Conservation (phyloP, 495 filamentous ascomycete species). For the Schizothecium vesticola region DNA sequence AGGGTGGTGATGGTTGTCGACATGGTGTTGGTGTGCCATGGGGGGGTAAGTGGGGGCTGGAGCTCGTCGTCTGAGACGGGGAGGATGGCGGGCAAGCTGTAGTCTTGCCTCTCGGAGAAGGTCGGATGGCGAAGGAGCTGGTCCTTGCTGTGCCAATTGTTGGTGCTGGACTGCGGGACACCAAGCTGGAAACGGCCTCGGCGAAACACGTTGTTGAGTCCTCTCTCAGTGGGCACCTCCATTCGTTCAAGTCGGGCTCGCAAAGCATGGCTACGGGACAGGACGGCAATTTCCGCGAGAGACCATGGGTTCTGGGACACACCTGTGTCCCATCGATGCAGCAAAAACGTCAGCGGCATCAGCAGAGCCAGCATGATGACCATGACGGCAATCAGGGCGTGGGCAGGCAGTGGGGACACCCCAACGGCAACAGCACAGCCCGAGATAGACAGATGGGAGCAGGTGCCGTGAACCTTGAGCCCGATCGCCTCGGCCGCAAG, state of each 20-base stretch:
- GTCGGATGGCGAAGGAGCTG: not conserved
- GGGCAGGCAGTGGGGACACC: conserved; percentile 17
- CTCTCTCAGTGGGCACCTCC: not conserved
- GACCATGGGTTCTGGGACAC: conserved; percentile 30
- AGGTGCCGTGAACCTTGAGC: conserved; percentile 10
- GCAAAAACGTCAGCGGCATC: conserved; percentile 9
- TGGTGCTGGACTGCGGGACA: not conserved
- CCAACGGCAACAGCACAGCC: conserved; percentile 7
- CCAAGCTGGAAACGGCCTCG: conserved; percentile 1
- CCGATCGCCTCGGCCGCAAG: conserved; percentile 9
- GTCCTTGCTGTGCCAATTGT: not conserved
- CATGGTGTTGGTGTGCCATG: not conserved
- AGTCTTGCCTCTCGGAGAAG: no score
- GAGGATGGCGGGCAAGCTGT: not conserved
- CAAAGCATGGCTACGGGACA: conserved; percentile 22
- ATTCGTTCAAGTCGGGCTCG: conserved; percentile 15
- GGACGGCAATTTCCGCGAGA: conserved; percentile 20
- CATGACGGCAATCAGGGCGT: conserved; percentile 22
- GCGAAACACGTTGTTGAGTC: conserved; percentile 10
- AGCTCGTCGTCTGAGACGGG: not conserved
- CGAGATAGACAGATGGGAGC: conserved; percentile 8
- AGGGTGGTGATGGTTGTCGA: not conserved
- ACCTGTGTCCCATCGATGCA: conserved; percentile 29
- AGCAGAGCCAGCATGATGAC: conserved; percentile 8
- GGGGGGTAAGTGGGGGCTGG: not conserved